These are phyloP conservation scores for Mortierella alpina DNA, from an alignment of 192 early-diverging fungal genomes.

Conservation along the genomic window DNA sequence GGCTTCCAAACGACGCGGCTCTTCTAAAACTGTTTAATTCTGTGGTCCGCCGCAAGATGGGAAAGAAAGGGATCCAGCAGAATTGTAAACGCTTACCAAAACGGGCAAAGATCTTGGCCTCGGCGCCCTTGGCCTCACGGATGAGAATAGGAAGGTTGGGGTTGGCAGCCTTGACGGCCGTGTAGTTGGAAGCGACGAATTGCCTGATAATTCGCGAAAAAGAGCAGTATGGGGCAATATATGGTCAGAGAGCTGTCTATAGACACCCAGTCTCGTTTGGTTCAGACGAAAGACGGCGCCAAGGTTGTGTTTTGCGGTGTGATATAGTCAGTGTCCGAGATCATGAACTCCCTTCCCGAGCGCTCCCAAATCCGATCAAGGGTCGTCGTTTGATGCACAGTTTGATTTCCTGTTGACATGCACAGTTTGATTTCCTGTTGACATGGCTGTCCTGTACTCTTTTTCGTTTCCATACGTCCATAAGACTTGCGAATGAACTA, in stretches of 20 bases:
- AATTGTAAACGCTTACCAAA: constrained; percentile 72
- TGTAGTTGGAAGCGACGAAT: constrained; percentile 86
- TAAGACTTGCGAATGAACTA: no score
- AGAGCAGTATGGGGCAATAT: neutral
- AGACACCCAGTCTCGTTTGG: no score
- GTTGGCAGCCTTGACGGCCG: constrained; percentile 85
- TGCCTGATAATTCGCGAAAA: constrained; percentile 65
- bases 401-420: no score
- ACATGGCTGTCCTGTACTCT: no score
- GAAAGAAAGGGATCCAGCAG: neutral
- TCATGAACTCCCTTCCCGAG: neutral
- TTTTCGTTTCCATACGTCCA: no score
- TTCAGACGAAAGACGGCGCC: no score
- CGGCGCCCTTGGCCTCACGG: constrained; percentile 85
- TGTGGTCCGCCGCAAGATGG: no score
- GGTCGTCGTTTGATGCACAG: neutral
- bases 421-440: no score
- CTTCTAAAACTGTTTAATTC: no score
- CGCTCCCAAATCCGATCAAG: neutral
- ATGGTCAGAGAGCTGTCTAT: neutral
- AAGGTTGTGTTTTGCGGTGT: neutral
- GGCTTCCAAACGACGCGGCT: no score
- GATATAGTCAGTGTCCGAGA: neutral
- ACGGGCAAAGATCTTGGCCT: constrained; percentile 90
- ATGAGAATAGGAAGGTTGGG: constrained; percentile 91